Base-by-base conservation (phyloP, 2,329 filamentous ascomycete genomes). In the Xylariales sp. region DNA sequence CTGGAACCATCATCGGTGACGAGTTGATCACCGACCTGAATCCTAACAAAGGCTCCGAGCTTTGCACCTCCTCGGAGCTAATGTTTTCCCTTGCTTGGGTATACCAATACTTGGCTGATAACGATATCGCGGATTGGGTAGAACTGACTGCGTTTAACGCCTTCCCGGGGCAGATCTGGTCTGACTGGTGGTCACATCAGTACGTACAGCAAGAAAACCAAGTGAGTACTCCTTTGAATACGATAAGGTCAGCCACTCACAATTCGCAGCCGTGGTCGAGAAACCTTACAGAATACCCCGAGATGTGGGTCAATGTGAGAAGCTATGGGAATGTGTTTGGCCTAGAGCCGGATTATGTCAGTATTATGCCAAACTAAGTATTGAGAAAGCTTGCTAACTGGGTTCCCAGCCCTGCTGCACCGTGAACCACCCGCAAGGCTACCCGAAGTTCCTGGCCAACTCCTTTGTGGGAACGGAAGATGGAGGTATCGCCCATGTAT, bases 391-490 rank as follows among this genome's bases (percentile, higher is more conserved):
- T 55, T 64, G 14, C 68, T 68, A 54, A 68, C 6, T 18, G 12
- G 3, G 6, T 36, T 30, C 41, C 64, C 69, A 77, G 75, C 82
- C 83, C 5, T 88, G 86, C 75, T 88, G 86, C 70, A 86, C 85
- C 0, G 86, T 88, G 65, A 88, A 88, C 69, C 83, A 87, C 71
- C 83, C 82, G 0, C 85, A 88, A 74, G 86, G 83, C 3, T 86
- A 84, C 71, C 84, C 86, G 0, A 88, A 88, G 67, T 88, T 85
- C 64, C 76, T 85, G 0, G 81, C 84, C n/a, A 80, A 81, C 57
- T 82, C 82, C 34, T 88, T 81, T 72, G 80, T 84, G 3, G 75
- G 73, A 5, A 80, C 81, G 5, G 81, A 81, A n/a, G 76, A 81
- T 12, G 78, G 81, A 41, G 83, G 83, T 12, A 73, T 88, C n/a